Percentiles rank a stretch among this genome's conserved stretches.
Conservation (phyloP, 2,329 filamentous ascomycete genomes). For the Ascocoryne sarcoides region DNA sequence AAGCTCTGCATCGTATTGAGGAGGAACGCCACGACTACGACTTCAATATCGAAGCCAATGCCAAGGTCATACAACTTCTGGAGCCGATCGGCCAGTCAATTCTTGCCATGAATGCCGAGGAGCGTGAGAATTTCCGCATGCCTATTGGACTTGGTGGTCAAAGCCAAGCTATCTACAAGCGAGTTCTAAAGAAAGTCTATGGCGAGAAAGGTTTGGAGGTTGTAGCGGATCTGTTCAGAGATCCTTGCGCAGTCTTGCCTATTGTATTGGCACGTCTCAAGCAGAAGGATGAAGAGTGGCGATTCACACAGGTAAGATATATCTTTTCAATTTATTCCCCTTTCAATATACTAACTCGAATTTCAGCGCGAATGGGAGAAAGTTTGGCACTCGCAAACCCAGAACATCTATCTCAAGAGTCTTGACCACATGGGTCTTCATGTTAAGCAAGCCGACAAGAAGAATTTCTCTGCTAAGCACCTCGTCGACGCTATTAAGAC, state of each 20-base stretch:
- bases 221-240: slow-evolving; percentile 74
- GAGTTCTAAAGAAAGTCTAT: slow-evolving; percentile 96
- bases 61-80: slow-evolving; percentile 89
- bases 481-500: slow-evolving; percentile 86
- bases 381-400: slow-evolving; percentile 93
- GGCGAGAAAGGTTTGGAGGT: slow-evolving; percentile 80
- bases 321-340: slow-evolving; percentile 4
- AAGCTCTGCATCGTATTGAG: slow-evolving; percentile 90
- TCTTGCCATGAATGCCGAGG: slow-evolving; percentile 64
- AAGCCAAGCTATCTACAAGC: slow-evolving; percentile 93
- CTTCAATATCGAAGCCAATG: slow-evolving; percentile 92
- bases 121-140: slow-evolving; percentile 68
- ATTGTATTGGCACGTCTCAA: slow-evolving; percentile 84
- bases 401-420: slow-evolving; percentile 90
- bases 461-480: slow-evolving; percentile 81
- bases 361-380: slow-evolving; percentile 89
- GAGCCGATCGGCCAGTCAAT: slow-evolving; percentile 92
- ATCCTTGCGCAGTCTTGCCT: slow-evolving; percentile 80
- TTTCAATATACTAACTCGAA: slow-evolving; percentile 6
- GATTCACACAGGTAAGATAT: slow-evolving; percentile 61
- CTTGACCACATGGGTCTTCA: slow-evolving; percentile 94
- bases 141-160: slow-evolving; percentile 80
- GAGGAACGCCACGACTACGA: slow-evolving; percentile 98
- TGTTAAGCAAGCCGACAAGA: slow-evolving; percentile 83
- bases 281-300: slow-evolving; percentile 96